These are phyloP conservation scores for Ogataea dorogensis DNA, from an alignment of 805 yeast species.

Conservation along the genomic window DNA sequence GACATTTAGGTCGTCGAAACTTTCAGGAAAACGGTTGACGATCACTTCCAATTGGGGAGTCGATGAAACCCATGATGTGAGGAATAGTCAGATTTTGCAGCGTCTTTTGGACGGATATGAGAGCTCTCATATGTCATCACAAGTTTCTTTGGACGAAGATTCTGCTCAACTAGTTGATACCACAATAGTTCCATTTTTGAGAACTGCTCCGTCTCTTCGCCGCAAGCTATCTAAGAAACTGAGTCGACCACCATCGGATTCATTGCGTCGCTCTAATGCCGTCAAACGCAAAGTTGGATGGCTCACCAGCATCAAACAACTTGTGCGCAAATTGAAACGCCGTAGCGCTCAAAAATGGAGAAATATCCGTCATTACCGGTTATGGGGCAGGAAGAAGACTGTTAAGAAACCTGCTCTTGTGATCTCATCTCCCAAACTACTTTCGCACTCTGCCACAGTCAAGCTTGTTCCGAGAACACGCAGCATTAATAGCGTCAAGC, in stretches of 20 bases:
- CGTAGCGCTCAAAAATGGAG: constrained; percentile 23
- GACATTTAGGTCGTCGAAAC: neutral
- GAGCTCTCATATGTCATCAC: constrained; percentile 3
- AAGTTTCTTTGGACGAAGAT: constrained; percentile 1
- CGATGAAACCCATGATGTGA: constrained; percentile 6
- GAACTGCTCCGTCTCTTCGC: constrained; percentile 5
- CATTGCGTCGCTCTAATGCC: constrained; percentile 33
- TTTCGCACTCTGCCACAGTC: constrained; percentile 5
- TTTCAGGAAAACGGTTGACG: constrained; percentile 9
- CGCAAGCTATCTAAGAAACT: constrained; percentile 2
- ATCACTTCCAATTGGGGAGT: constrained; percentile 16
- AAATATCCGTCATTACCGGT: constrained; percentile 10
- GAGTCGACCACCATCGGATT: constrained; percentile 9
- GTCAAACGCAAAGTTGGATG: constrained; percentile 33
- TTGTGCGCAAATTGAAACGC: constrained; percentile 16
- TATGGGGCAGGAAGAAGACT: constrained; percentile 2
- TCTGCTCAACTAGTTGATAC: constrained; percentile 2
- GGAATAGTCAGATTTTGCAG: constrained; percentile 14
- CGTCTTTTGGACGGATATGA: constrained; percentile 11
- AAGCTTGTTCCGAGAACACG: neutral
- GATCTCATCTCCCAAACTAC: constrained; percentile 4
- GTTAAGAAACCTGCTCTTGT: neutral
- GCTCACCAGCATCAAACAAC: constrained; percentile 20
- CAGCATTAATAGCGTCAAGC: neutral
- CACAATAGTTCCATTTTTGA: neutral